Evolutionary conservation across 176 grass and related monocot genomes (phyloP).

Genomic region (Eragrostis nindensis): DNA sequence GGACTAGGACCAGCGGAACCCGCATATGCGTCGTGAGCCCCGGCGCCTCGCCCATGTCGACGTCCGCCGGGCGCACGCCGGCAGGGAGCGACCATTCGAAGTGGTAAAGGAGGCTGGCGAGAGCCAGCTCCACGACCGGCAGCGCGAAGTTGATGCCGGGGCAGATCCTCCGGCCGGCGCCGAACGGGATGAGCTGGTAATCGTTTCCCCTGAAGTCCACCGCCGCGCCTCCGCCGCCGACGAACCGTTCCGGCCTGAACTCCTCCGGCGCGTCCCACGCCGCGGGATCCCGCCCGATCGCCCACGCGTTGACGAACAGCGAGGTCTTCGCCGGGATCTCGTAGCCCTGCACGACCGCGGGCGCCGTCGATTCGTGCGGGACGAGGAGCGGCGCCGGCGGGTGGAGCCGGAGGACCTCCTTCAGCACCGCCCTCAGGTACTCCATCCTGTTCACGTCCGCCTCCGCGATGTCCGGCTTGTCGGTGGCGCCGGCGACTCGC

Average conservation of each 20-base stretch:
- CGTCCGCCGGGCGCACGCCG: constrained; percentile 9
- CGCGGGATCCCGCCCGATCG: constrained; percentile 61
- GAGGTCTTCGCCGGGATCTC: constrained; percentile 48
- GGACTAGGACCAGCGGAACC: constrained; percentile 52
- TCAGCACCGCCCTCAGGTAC: constrained; percentile 61
- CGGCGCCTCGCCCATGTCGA: constrained; percentile 66
- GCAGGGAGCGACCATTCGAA: constrained; percentile 68
- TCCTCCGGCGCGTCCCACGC: constrained; percentile 63
- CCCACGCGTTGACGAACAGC: constrained; percentile 68
- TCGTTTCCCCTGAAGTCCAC: constrained; percentile 59
- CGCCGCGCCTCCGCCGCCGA: background rate
- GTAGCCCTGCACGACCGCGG: constrained; percentile 45
- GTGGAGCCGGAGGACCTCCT: constrained; percentile 71
- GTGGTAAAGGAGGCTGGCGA: constrained; percentile 42
- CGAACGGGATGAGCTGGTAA: constrained; percentile 66
- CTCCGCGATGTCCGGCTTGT: constrained; percentile 40
- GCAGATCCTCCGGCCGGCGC: constrained; percentile 67
- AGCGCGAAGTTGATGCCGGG: constrained; percentile 63
- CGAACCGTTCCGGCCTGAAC: constrained; percentile 71
- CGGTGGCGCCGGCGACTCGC: background rate
- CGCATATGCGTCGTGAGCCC: constrained; percentile 50
- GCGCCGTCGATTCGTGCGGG: constrained; percentile 46
- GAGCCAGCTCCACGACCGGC: constrained; percentile 54
- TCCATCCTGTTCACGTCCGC: constrained; percentile 43
- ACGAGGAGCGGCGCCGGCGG: constrained; percentile 62